Conservation (phyloP, 1,284 basidiomycete species). For the Ceratobasidium sp. region DNA sequence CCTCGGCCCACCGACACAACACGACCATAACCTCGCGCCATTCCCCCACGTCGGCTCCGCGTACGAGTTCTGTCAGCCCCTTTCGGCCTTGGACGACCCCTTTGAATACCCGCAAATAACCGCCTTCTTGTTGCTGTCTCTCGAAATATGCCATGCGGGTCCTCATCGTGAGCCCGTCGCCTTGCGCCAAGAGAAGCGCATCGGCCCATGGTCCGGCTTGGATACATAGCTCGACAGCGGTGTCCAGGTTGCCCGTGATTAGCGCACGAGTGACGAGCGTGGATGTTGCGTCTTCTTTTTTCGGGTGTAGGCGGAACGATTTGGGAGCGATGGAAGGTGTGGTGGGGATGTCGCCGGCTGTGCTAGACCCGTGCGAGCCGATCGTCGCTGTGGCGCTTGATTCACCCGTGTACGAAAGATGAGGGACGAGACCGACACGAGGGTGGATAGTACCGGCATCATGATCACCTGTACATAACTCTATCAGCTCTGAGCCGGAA, state of each 20-base stretch:
- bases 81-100: constrained; percentile 84
- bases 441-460: constrained; percentile 68
- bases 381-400: no score
- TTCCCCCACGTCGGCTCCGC: constrained; percentile 86
- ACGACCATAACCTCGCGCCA: constrained; percentile 74
- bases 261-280: no score
- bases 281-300: no score
- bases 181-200: no score
- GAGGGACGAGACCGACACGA: constrained; percentile 63
- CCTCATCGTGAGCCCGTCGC: constrained; percentile 72
- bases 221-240: no score
- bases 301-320: no score
- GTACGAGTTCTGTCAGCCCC: constrained; percentile 92
- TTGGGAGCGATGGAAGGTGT: no score
- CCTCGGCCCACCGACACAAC: constrained; percentile 91
- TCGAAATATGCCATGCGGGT: constrained; percentile 97
- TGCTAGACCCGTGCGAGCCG: no score
- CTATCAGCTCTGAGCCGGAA: background rate
- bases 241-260: no score
- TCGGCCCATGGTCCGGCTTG: no score
- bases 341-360: no score
- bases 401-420: no score
- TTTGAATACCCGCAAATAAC: constrained; percentile 95
- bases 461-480: constrained; percentile 55
- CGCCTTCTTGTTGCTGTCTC: constrained; percentile 72